Percentiles rank a stretch among this genome's conserved stretches.
phyloP scores from a whole-genome alignment of 495 filamentous ascomycete genomes.

The Neurospora sp. region DNA sequence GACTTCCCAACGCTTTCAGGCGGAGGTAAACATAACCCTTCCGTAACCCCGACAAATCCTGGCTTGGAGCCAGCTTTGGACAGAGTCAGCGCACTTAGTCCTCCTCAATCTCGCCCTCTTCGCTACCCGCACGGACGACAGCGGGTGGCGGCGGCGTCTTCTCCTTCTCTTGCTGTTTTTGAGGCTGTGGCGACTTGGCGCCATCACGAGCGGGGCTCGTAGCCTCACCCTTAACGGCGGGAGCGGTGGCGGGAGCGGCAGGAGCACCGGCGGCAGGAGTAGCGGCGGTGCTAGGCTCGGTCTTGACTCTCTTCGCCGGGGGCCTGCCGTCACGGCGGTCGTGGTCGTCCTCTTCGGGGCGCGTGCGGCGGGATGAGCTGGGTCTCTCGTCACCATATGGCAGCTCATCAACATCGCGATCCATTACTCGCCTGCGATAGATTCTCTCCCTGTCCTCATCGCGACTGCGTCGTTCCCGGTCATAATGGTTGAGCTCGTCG shows the following conservation, averaged over 20 bases:
- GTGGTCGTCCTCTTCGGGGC: constrained; percentile 69
- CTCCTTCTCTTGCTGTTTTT: constrained; percentile 50
- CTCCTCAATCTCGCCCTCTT: constrained; percentile 97
- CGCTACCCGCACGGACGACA: constrained; percentile 70
- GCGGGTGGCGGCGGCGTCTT: constrained; percentile 37
- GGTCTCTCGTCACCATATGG: constrained; percentile 77
- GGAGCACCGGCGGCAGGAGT: not conserved
- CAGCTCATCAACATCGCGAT: constrained; percentile 66
- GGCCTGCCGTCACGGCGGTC: constrained; percentile 54
- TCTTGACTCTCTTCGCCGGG: constrained; percentile 29
- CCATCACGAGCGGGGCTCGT: constrained; percentile 32
- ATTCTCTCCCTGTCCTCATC: constrained; percentile 77
- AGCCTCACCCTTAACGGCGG: constrained; percentile 1
- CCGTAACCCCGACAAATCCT: not conserved
- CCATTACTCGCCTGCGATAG: constrained; percentile 74
- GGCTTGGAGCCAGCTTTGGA: not conserved
- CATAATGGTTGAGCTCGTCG: constrained; percentile 46
- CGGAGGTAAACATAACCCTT: not conserved
- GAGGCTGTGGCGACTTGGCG: constrained; percentile 43
- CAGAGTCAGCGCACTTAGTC: constrained; percentile 38
- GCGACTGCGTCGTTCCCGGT: constrained; percentile 65
- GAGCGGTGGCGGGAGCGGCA: not conserved
- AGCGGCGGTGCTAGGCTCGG: constrained; percentile 1
- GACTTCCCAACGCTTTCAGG: not conserved
- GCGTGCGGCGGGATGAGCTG: constrained; percentile 51